Base-by-base conservation (phyloP, 768 basidiomycete genomes). In the Kwoniella shandongensis region DNA sequence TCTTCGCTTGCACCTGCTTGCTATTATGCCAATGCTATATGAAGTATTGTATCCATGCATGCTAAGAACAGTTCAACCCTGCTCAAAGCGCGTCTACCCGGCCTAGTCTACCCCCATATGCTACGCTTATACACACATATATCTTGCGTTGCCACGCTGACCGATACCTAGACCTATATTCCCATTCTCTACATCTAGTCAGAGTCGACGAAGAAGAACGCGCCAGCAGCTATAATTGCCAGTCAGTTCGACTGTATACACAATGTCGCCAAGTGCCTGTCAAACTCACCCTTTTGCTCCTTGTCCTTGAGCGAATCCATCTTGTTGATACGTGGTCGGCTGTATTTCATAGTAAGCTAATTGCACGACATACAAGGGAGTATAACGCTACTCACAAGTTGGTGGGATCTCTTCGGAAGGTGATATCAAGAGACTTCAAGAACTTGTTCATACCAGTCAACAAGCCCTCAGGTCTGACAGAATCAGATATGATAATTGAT, bases 391-490 rank as follows among this genome's bases (percentile, higher is more conserved):
- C 72, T 57, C 38, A 74, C 67, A 63, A 76, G 53, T 76, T 76
- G 57, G 91, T 94, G 11, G 94, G 96, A 78, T 99, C 96, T 67
- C 96, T 86, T 59, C 96, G 83, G 86, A 98, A 98, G 1, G 96
- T 98, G 76, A 98, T 94, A 78, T 98, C 91, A 13, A 99, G 81
- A 11, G 88, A 91, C 1, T 89, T 88, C 56, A 99, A 79, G 85
- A 99, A 99, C 67, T 87, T 86, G 81, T 99, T 98, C 93, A 99
- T 97, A 26, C 96, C 96, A 11, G 91, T 87, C 54, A 98, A 81
- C 22, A 99, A 81, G 5, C 91, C 90, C 78, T 98, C 91, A 3
- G 96, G 94, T 59, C 91, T 93, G 69, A 4, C 12, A 25, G 41
- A 30, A 44, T 20, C 20, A 23, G 20, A 30, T 3, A 26, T 27